Evolutionary conservation across 371 early-diverging fungal species (phyloP).

Genomic region (Haplosporangium sp.): DNA sequence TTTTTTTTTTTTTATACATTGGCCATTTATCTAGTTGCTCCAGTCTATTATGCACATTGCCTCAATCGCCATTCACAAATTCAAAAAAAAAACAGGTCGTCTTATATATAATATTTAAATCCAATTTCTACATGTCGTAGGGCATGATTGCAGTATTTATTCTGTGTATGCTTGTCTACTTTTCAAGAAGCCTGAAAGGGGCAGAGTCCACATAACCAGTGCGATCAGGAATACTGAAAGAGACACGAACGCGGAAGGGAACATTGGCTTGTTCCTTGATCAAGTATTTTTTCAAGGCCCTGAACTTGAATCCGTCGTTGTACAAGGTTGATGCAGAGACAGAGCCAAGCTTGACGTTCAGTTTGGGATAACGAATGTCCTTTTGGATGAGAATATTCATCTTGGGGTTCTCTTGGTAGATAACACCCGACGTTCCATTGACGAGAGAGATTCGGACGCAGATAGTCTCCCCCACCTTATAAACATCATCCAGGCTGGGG

Average conservation of each 20-base stretch:
- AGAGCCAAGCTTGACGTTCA: slow-evolving; percentile 14
- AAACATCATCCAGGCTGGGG: background rate
- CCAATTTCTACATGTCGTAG: too few species aligned
- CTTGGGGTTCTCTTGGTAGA: slow-evolving; percentile 27
- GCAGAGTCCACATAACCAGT: slow-evolving; percentile 20
- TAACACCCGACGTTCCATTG: slow-evolving; percentile 1
- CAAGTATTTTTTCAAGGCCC: slow-evolving; percentile 12
- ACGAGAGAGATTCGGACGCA: slow-evolving; percentile 11
- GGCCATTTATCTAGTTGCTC: too few species aligned
- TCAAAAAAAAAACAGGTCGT: too few species aligned
- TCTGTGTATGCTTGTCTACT: background rate
- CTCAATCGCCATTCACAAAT: too few species aligned
- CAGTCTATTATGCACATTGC: too few species aligned
- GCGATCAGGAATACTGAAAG: background rate
- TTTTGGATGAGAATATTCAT: slow-evolving; percentile 18
- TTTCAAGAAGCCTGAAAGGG: slow-evolving; percentile 10
- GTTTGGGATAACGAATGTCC: slow-evolving; percentile 12
- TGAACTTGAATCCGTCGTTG: slow-evolving; percentile 22
- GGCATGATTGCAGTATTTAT: too few species aligned
- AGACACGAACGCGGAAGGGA: slow-evolving; percentile 21
- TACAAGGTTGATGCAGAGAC: slow-evolving; percentile 9
- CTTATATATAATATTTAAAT: too few species aligned
- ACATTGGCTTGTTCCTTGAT: slow-evolving; percentile 13
- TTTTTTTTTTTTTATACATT: too few species aligned
- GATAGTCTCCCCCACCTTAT: slow-evolving; percentile 23